phyloP scores from a whole-genome alignment of 2,329 filamentous ascomycete genomes.

The Aphanocladium album region DNA sequence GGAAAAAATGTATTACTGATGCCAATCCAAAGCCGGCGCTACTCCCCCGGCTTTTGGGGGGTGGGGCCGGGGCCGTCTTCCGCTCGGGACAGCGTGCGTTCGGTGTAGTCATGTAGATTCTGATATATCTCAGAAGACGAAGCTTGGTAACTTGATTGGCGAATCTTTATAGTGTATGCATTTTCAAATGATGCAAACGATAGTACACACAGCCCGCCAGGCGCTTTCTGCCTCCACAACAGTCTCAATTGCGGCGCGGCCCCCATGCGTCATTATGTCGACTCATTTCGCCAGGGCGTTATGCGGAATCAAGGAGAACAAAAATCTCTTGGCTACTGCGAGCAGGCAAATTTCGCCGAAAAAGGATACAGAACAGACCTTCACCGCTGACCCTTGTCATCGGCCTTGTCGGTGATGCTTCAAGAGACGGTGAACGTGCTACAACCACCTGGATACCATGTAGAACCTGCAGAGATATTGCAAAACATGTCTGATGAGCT shows the following conservation, averaged over 20 bases:
- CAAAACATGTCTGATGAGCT: constrained; percentile 10
- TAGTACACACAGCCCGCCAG: too few species aligned
- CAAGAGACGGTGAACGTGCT: background rate
- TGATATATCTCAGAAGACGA: background rate
- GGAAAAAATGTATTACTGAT: background rate
- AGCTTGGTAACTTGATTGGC: too few species aligned
- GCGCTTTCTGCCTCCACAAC: too few species aligned
- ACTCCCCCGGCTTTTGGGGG: constrained; percentile 3
- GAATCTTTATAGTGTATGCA: too few species aligned
- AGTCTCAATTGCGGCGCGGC: too few species aligned
- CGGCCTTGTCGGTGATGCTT: background rate
- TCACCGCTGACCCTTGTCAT: background rate
- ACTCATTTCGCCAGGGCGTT: background rate
- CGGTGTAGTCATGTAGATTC: background rate
- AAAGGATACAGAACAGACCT: background rate
- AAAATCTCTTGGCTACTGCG: background rate
- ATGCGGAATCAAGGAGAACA: background rate
- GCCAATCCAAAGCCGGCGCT: constrained; percentile 3
- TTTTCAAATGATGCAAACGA: too few species aligned
- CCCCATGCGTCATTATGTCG: too few species aligned
- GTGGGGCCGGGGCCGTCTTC: constrained; percentile 4
- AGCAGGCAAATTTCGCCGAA: background rate
- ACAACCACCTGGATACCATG: background rate
- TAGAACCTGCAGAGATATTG: background rate
- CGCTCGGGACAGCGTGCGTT: background rate